A percentile compares a stretch with the other conserved stretches of the same genome.
Evolutionary conservation across 495 filamentous ascomycete genomes (phyloP).

Genomic region (Aspergillus ostianus): DNA sequence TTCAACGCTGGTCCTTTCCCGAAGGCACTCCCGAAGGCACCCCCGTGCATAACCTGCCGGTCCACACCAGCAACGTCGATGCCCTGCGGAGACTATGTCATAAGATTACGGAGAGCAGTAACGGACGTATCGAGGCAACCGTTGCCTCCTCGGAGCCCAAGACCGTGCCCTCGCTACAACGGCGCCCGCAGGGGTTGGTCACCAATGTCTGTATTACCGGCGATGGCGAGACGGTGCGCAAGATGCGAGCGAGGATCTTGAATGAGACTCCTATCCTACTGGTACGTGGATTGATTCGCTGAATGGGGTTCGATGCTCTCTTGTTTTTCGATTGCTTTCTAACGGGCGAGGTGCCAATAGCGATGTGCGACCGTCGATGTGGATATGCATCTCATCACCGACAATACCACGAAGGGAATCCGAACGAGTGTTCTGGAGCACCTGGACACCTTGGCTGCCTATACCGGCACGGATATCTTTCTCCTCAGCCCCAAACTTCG

Average conservation of each 20-base stretch:
- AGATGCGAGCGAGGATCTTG: constrained; percentile 79
- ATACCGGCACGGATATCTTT: constrained; percentile 95
- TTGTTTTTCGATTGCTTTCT: constrained; percentile 18
- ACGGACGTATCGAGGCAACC: constrained; percentile 70
- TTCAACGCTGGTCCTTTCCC: constrained; percentile 88
- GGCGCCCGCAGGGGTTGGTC: constrained; percentile 69
- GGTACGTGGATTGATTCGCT: constrained; percentile 52
- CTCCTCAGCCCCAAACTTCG: constrained; percentile 75
- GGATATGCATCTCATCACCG: constrained; percentile 82
- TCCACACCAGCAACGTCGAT: constrained; percentile 81
- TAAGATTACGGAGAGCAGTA: constrained; percentile 69
- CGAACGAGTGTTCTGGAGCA: constrained; percentile 74
- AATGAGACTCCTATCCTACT: constrained; percentile 83
- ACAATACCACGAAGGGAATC: constrained; percentile 61
- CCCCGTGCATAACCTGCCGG: constrained; percentile 79
- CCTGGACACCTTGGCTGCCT: constrained; percentile 75
- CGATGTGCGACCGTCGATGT: constrained; percentile 89
- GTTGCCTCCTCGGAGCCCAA: constrained; percentile 83
- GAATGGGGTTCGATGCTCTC: constrained; percentile 19
- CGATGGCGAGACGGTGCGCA: constrained; percentile 75
- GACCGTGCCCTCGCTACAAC: constrained; percentile 61
- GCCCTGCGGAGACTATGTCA: constrained; percentile 73
- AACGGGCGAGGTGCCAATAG: constrained; percentile 47
- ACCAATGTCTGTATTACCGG: constrained; percentile 90
- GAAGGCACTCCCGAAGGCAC: constrained; percentile 79